These are phyloP conservation scores for Pyrus pyrifolia DNA, from an alignment of 306 rosid species.

Conservation along the genomic window DNA sequence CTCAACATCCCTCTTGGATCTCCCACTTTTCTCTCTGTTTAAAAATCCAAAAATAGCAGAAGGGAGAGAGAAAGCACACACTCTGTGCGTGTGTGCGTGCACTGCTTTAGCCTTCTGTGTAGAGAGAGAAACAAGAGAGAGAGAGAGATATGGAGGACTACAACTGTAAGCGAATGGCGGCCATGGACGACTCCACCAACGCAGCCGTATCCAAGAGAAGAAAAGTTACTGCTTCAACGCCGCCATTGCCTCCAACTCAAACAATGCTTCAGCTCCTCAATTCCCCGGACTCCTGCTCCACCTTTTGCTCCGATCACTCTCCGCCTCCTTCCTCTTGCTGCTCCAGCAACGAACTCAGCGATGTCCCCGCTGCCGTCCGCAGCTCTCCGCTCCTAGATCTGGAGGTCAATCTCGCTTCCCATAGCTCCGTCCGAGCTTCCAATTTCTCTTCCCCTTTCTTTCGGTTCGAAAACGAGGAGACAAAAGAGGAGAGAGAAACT, in stretches of 20 bases:
- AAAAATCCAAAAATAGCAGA: constrained; percentile 1
- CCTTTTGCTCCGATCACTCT: constrained; percentile 20
- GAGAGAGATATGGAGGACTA: constrained; percentile 27
- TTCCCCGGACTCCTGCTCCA: neutral
- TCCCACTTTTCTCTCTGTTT: constrained; percentile 14
- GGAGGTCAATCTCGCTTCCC: constrained; percentile 41
- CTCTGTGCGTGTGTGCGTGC: constrained; percentile 1
- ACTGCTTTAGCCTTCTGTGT: neutral
- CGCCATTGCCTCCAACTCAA: neutral
- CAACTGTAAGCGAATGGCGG: constrained; percentile 39
- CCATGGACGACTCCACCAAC: constrained; percentile 24
- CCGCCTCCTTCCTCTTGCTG: constrained; percentile 28
- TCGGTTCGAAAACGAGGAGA: neutral
- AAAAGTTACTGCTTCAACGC: constrained; percentile 17
- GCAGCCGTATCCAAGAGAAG: constrained; percentile 43
- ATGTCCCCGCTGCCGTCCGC: constrained; percentile 15
- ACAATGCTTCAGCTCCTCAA: neutral
- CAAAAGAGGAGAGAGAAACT: neutral
- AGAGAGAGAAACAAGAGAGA: neutral
- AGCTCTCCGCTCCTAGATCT: constrained; percentile 37
- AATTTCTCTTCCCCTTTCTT: neutral
- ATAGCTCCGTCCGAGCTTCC: neutral
- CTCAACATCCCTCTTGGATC: constrained; percentile 42
- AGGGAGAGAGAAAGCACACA: neutral
- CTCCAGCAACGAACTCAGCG: constrained; percentile 32